Evolutionary conservation across 208 protist genomes (phyloP).

Genomic region (Lotmaria passim): DNA sequence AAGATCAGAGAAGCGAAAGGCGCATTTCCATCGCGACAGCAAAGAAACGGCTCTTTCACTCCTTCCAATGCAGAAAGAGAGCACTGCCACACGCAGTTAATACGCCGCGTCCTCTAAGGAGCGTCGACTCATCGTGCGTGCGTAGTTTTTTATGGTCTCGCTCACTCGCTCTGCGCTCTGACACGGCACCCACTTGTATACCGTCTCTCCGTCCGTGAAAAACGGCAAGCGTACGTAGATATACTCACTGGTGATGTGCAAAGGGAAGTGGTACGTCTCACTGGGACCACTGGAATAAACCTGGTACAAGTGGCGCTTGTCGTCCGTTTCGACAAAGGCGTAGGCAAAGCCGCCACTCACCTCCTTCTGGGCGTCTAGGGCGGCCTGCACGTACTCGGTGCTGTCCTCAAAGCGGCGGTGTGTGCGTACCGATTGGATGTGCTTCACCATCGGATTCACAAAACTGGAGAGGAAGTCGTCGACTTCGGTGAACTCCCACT

Average conservation of each 20-base stretch:
- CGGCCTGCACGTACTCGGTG: slow-evolving; percentile 51
- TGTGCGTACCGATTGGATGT: slow-evolving; percentile 49
- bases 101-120: background rate
- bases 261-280: slow-evolving; percentile 62
- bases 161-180: slow-evolving; percentile 82
- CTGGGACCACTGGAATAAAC: slow-evolving; percentile 59
- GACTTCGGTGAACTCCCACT: slow-evolving; percentile 71
- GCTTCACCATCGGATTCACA: slow-evolving; percentile 63
- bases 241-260: slow-evolving; percentile 71
- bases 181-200: slow-evolving; percentile 73
- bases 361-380: slow-evolving; percentile 60
- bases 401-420: slow-evolving; percentile 78
- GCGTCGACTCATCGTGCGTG: slow-evolving; percentile 30
- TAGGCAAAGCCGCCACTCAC: slow-evolving; percentile 62
- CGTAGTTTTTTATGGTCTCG: slow-evolving; percentile 77
- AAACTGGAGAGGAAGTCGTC: slow-evolving; percentile 81
- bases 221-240: slow-evolving; percentile 84
- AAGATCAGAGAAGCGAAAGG: no score
- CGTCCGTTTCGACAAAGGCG: slow-evolving; percentile 71
- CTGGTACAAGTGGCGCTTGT: slow-evolving; percentile 58
- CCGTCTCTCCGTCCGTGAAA: slow-evolving; percentile 29
- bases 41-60: background rate
- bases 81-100: background rate
- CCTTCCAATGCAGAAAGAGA: slow-evolving; percentile 8
- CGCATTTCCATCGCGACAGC: background rate